Conservation (phyloP, 2,329 filamentous ascomycete genomes). For the Fonsecaea pedrosoi region DNA sequence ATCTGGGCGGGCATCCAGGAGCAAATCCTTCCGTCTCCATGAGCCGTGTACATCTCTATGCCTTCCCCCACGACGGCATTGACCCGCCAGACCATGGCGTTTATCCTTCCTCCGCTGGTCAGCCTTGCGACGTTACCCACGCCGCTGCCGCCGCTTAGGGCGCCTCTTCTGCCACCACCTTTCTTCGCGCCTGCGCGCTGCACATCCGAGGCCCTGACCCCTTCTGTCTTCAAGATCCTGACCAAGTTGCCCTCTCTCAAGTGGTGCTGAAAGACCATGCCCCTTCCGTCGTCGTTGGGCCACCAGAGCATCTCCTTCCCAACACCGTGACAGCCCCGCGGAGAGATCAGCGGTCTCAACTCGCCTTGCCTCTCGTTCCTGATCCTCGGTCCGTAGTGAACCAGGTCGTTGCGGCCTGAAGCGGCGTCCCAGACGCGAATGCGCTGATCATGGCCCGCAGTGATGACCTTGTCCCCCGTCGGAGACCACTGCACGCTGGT, state of each 20-base stretch:
- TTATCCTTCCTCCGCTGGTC: slow-evolving; percentile 68
- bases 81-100: slow-evolving; percentile 73
- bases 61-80: slow-evolving; percentile 65
- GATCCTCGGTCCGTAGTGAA: slow-evolving; percentile 82
- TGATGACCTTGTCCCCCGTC: slow-evolving; percentile 76
- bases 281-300: slow-evolving; percentile 72
- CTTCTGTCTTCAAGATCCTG: slow-evolving; percentile 71
- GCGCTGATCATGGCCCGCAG: slow-evolving; percentile 80
- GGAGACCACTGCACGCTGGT: slow-evolving; percentile 87
- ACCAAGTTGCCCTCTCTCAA: slow-evolving; percentile 77
- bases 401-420: slow-evolving; percentile 83
- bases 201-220: slow-evolving; percentile 48
- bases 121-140: slow-evolving; percentile 30
- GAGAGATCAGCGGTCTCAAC: slow-evolving; percentile 67
- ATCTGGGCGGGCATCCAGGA: slow-evolving; percentile 67
- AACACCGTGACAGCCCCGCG: slow-evolving; percentile 59
- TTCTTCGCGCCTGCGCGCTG: slow-evolving; percentile 14
- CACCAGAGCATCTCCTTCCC: slow-evolving; percentile 75
- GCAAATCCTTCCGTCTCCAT: slow-evolving; percentile 82
- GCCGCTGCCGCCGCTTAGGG: neutral
- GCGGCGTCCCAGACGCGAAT: slow-evolving; percentile 86
- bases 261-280: slow-evolving; percentile 78
- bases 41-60: slow-evolving; percentile 78
- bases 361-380: slow-evolving; percentile 69
- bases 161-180: slow-evolving; percentile 31